Percentiles rank a stretch among this genome's conserved stretches.
Evolutionary conservation across 2,329 filamentous ascomycete species (phyloP).

Genomic region (Botryosphaeria dothidea): DNA sequence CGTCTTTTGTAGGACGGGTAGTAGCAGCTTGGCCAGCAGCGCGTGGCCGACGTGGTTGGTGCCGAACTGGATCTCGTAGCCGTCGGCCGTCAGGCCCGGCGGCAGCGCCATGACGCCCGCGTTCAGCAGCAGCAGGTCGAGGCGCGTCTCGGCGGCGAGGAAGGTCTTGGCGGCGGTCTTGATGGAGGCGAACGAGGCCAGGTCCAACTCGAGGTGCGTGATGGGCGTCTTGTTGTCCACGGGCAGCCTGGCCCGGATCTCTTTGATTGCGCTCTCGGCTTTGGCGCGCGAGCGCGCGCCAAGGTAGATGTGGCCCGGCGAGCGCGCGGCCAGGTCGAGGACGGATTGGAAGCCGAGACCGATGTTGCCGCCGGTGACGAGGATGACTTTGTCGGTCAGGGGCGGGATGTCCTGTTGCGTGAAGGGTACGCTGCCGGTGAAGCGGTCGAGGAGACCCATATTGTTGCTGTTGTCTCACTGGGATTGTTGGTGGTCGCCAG

Average conservation of each 20-base stretch:
- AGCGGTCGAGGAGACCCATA: no score
- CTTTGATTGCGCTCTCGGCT: conserved; percentile 40
- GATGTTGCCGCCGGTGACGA: conserved; percentile 44
- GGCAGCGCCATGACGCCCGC: conserved; percentile 44
- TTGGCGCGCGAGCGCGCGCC: conserved; percentile 46
- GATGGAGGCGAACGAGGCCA: conserved; percentile 43
- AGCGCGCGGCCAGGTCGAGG: conserved; percentile 45
- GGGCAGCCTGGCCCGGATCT: conserved; percentile 37
- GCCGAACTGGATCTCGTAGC: conserved; percentile 54
- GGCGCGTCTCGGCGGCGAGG: conserved; percentile 34
- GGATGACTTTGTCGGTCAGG: conserved; percentile 44
- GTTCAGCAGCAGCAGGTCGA: conserved; percentile 51
- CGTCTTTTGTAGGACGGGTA: conserved; percentile 46
- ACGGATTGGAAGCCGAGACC: conserved; percentile 51
- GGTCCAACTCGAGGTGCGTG: conserved; percentile 43
- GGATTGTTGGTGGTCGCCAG: no score
- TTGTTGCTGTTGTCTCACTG: no score
- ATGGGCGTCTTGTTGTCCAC: conserved; percentile 34
- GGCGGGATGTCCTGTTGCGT: conserved; percentile 43
- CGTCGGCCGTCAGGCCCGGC: conserved; percentile 45
- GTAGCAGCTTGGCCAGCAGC: conserved; percentile 48
- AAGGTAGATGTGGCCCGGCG: conserved; percentile 49
- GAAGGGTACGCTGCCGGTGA: no score
- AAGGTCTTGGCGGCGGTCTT: conserved; percentile 40
- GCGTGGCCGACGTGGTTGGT: conserved; percentile 55